Evolutionary conservation across 2,329 filamentous ascomycete species (phyloP), one percentile per base, ranked within the genome.

Genomic region (Nemania bipapillata): DNA sequence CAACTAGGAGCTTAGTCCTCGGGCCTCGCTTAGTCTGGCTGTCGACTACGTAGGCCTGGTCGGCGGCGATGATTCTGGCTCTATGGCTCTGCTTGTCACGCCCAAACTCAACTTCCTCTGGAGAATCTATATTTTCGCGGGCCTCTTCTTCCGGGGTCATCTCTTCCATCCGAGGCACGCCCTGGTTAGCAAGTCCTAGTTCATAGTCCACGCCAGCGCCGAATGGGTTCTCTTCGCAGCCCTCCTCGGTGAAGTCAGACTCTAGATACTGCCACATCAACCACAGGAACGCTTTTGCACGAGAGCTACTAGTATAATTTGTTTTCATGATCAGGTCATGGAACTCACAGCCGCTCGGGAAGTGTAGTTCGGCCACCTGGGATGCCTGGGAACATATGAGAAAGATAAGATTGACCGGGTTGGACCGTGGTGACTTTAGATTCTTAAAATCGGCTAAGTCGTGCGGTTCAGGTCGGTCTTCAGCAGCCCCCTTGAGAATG

Each of bases 211-310:
- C 87, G 12, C 89, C 90, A 11, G 84, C 79, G 0, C 96, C 96
- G 75, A 97, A 99, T 0, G 96, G 96, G 76, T 99, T 99, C 74
- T 92, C 91, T 55, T 93, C 86, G 52, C 93, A 95, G 64, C 92
- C 93, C 75, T 97, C 92, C 74, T 91, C 89, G 0, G 92, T 92
- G 74, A 97, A 98, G 78, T 97, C 93, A 30, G 94, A 97, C 79
- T 99, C 96, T 20, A 99, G 86, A 77, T 99, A 98, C 85, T 96
- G 97, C 96, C 96, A 99, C 90, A 99, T 96, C 71, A 99, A 84
- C 96, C 96, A 99, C 22, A 99, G 83, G 74, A 99, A 99, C 0
- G 95, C 95, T 52, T 84, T 90, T 0, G 96, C 94, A 70, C 96
- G 89, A 70, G 93, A 97, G 73, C 85, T 83, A 80, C 94, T 98